Conservation (phyloP, 345 rosid genomes). For the Leavenworthia alabamica region DNA sequence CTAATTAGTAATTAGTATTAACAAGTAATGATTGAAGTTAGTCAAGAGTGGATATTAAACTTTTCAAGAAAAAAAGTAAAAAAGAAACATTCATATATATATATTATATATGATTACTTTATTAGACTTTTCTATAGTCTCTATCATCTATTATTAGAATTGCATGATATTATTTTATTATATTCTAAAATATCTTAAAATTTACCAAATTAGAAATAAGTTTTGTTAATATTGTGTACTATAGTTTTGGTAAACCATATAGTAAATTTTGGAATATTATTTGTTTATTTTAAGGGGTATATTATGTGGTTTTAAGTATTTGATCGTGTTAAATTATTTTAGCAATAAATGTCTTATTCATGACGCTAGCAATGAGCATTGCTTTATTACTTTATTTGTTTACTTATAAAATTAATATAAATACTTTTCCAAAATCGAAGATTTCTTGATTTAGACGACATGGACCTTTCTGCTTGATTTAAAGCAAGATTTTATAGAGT, state of each 20-base stretch:
- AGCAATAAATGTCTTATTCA: constrained; percentile 2
- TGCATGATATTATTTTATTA: neutral
- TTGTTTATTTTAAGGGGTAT: too few species aligned
- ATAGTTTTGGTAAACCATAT: too few species aligned
- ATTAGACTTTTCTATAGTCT: constrained; percentile 10
- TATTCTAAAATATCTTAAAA: too few species aligned
- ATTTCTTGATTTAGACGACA: constrained; percentile 24
- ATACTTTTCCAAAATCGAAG: constrained; percentile 6
- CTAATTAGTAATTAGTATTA: neutral
- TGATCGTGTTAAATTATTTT: constrained; percentile 13
- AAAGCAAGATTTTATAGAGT: constrained; percentile 27
- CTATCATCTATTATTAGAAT: neutral
- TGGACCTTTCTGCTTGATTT: constrained; percentile 30
- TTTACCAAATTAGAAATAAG: neutral
- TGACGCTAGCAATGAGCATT: constrained; percentile 23
- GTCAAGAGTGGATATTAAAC: constrained; percentile 25
- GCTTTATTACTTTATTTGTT: constrained; percentile 9
- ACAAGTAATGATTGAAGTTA: constrained; percentile 20
- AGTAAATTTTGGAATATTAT: neutral
- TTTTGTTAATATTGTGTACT: too few species aligned
- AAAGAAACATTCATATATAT: constrained; percentile 2
- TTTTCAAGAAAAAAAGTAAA: constrained; percentile 14
- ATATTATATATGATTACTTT: neutral
- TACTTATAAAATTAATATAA: neutral
- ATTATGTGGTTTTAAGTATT: too few species aligned